phyloP scores from a whole-genome alignment of 345 rosid genomes.

The Capsella bursapastoris region DNA sequence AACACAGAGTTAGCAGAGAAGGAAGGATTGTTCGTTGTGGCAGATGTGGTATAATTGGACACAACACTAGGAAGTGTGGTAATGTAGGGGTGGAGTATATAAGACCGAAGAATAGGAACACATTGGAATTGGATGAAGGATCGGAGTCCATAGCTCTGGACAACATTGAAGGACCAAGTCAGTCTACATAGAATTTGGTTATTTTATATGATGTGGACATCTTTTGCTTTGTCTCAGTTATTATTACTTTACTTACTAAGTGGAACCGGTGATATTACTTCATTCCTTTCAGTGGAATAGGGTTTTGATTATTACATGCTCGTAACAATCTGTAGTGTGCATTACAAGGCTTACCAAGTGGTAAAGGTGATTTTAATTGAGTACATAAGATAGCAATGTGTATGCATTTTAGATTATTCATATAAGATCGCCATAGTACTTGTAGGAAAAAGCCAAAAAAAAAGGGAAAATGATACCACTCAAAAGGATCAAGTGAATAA shows the following conservation, averaged over 20 bases:
- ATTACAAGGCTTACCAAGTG: too few species aligned
- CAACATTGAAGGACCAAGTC: background rate
- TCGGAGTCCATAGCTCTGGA: background rate
- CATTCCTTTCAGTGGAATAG: background rate
- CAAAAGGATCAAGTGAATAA: constrained; percentile 2
- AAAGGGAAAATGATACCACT: constrained; percentile 11
- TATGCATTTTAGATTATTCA: background rate
- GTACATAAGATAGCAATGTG: background rate
- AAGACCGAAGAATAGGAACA: background rate
- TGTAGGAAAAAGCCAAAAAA: background rate
- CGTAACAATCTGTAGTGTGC: too few species aligned
- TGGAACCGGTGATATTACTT: background rate
- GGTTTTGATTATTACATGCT: background rate
- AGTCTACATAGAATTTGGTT: background rate
- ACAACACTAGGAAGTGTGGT: background rate
- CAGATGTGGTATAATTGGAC: background rate
- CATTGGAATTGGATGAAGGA: background rate
- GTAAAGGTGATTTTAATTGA: too few species aligned
- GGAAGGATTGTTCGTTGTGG: constrained; percentile 2
- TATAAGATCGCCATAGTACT: background rate
- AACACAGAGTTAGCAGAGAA: background rate
- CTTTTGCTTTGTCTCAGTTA: constrained; percentile 1
- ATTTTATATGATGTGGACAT: background rate
- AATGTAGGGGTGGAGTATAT: background rate
- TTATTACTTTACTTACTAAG: background rate